Base-by-base conservation (phyloP, 495 filamentous ascomycete species). In the Jackrogersella multiformis region DNA sequence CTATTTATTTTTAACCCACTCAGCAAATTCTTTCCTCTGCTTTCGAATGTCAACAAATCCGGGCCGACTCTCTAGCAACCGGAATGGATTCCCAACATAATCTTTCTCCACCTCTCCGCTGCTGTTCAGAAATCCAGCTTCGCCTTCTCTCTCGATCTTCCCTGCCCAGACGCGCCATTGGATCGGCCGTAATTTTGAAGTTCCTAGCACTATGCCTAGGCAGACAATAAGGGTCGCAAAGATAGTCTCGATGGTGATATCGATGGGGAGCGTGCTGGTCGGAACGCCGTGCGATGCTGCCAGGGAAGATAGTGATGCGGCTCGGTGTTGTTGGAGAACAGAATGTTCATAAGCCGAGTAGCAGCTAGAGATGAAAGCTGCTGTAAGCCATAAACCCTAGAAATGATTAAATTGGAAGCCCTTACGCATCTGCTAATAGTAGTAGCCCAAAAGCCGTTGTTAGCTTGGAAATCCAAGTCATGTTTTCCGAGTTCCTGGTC, bases 281-380 rank as follows among this genome's bases (percentile, higher is more conserved):
- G 54, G 12, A 20, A 56, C 38, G 18, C 42, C 64, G 54, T 56
- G 66, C 1, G 75, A 71, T 58, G 78, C 70, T 36, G 79, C 70
- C 7, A 83, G 72, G 21, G 85, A 82, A 52, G 84, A 76, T 53
- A 81, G 64, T 30, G 85, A 79, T 41, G 84, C 75, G 53, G 84
- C 78, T 55, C 77, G 77, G 67, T 82, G 85, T 44, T 88, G 85
- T 70, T 85, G 85, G 52, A 93, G 84, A 12, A 88, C 81, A 38
- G 90, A 88, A 75, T 94, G 89, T 77, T 96, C 92, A 67, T 93
- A 89, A 38, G 92, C 91, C 53, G 92, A 96, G 78, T 94, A 96
- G 75, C 89, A 92, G 49, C 92, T 94, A 61, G 24, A 61, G 28
- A 48, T 36, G 21, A 36, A 59, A 59, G 38, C 39, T 56, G 10